phyloP scores from a whole-genome alignment of 495 filamentous ascomycete species.

The Xylaria scruposa region DNA sequence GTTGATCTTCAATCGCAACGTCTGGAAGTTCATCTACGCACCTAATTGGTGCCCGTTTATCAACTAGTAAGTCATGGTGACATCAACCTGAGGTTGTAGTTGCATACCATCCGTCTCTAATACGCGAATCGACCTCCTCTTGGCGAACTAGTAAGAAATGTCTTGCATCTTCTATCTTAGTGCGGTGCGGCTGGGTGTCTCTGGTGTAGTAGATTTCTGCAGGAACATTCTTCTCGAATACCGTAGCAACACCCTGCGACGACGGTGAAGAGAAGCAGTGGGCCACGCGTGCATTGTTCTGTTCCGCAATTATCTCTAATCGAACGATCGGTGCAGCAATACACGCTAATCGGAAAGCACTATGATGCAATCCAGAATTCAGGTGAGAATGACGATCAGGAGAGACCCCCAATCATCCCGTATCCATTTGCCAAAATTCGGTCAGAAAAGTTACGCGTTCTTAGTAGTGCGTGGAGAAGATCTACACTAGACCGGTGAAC shows the following conservation, averaged over 20 bases:
- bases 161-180: constrained; percentile 13
- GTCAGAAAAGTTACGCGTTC: not conserved
- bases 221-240: constrained; percentile 4
- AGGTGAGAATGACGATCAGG: constrained; percentile 13
- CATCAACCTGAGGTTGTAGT: constrained; percentile 16
- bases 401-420: not conserved
- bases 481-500: not conserved
- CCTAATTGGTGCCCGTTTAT: not conserved
- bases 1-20: not conserved
- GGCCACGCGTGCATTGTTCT: not conserved
- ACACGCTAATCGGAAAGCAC: not conserved
- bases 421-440: constrained; percentile 5
- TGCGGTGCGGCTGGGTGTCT: not conserved
- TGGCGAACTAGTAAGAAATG: constrained; percentile 23
- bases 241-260: not conserved
- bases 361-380: constrained; percentile 13
- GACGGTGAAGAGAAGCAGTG: constrained; percentile 8
- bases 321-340: not conserved
- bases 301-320: not conserved
- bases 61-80: not conserved
- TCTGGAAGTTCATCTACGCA: not conserved
- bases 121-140: constrained; percentile 2
- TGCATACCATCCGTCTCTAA: constrained; percentile 3
- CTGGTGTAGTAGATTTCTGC: not conserved
- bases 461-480: not conserved